These are phyloP conservation scores for Grifola frondosa DNA, from an alignment of 1,284 basidiomycete genomes.

Conservation along the genomic window DNA sequence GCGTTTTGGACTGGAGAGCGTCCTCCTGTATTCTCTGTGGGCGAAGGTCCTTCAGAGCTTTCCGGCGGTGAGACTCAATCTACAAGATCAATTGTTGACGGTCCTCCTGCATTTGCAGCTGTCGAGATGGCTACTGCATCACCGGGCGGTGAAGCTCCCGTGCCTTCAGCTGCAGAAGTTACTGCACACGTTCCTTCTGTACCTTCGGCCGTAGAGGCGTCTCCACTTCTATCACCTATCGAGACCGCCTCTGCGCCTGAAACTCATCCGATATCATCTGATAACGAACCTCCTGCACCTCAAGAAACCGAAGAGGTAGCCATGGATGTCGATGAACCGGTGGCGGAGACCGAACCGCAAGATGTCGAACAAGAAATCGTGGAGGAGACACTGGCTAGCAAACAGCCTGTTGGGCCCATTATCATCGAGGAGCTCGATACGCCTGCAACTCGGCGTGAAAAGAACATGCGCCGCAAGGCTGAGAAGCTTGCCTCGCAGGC, in stretches of 20 bases:
- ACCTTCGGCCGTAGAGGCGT: not conserved
- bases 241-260: too few species aligned
- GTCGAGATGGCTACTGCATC: too few species aligned
- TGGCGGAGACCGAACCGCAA: not conserved
- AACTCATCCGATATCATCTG: too few species aligned
- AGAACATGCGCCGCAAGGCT: slow-evolving; percentile 1
- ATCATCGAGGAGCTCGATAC: slow-evolving; percentile 71
- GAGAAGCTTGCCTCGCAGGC: too few species aligned
- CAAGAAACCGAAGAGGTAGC: slow-evolving; percentile 3
- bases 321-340: slow-evolving; percentile 30
- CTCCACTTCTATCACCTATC: not conserved
- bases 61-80: too few species aligned
- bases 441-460: slow-evolving; percentile 34
- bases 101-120: too few species aligned
- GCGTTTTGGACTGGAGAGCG: too few species aligned
- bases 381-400: not conserved
- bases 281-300: not conserved
- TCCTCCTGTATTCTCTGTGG: too few species aligned
- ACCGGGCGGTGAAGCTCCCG: too few species aligned
- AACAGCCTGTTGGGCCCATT: slow-evolving; percentile 33
- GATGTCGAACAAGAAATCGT: not conserved
- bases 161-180: not conserved
- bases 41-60: too few species aligned
- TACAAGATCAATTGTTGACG: too few species aligned
- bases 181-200: not conserved